Evolutionary conservation across 805 yeast species (phyloP).

Genomic region (Ogataea degrootiae): DNA sequence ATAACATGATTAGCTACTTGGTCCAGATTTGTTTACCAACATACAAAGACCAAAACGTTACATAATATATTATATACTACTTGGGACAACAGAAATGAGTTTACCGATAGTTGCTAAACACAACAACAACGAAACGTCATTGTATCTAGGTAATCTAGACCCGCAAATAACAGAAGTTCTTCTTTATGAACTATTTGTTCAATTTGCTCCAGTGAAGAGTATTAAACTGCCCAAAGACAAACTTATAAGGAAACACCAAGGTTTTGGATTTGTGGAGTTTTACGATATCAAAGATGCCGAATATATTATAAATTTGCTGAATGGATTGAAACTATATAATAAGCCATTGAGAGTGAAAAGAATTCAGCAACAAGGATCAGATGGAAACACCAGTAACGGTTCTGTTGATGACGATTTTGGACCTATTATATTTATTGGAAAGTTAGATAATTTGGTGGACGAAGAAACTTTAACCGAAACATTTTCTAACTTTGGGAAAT

Average conservation of each 20-base stretch:
- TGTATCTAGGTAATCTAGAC: constrained; percentile 82
- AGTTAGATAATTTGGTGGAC: constrained; percentile 63
- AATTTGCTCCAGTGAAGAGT: constrained; percentile 71
- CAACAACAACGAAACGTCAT: constrained; percentile 24
- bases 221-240: constrained; percentile 79
- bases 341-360: constrained; percentile 55
- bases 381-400: constrained; percentile 3
- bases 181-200: constrained; percentile 77
- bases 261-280: constrained; percentile 85
- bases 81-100: too few species aligned
- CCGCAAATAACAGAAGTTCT: constrained; percentile 65
- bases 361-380: constrained; percentile 19
- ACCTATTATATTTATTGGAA: constrained; percentile 50
- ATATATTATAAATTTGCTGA: constrained; percentile 57
- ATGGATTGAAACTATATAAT: constrained; percentile 59
- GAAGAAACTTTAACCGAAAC: constrained; percentile 50
- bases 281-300: constrained; percentile 55
- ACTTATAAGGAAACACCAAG: constrained; percentile 66
- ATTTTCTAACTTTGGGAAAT: constrained; percentile 64
- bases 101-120: too few species aligned
- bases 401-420: constrained; percentile 33
- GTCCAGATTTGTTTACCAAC: too few species aligned
- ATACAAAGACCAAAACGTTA: too few species aligned
- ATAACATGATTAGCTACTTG: too few species aligned
- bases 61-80: too few species aligned